These are phyloP conservation scores for Aspergillus thermomutatus DNA, from an alignment of 2,329 filamentous ascomycete species.

Conservation along the genomic window DNA sequence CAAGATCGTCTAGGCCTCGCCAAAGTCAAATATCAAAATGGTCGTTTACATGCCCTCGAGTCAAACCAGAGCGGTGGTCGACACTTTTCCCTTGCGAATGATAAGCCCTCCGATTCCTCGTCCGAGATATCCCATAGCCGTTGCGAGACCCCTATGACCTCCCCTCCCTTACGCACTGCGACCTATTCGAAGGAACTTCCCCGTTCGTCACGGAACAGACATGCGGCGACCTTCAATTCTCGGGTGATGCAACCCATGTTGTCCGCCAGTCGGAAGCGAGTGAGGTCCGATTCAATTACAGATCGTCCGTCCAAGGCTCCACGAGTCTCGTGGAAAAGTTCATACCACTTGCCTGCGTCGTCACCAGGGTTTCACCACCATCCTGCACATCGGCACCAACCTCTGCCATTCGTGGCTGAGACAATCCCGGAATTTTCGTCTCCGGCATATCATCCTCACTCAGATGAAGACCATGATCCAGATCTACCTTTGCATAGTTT, in stretches of 20 bases:
- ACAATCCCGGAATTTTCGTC: conserved; percentile 64
- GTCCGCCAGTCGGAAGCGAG: conserved; percentile 62
- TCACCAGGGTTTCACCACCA: conserved; percentile 78
- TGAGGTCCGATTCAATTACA: conserved; percentile 60
- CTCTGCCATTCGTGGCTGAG: conserved; percentile 75
- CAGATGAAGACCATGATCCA: conserved; percentile 77
- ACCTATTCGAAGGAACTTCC: conserved; percentile 81
- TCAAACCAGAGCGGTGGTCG: conserved; percentile 73
- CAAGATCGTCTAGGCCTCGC: conserved; percentile 93
- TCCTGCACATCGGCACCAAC: conserved; percentile 70
- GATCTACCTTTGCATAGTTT: conserved; percentile 61
- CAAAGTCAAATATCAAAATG: conserved; percentile 95
- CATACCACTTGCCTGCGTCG: conserved; percentile 74
- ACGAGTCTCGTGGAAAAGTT: conserved; percentile 70
- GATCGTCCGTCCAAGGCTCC: conserved; percentile 57
- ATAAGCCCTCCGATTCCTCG: conserved; percentile 81
- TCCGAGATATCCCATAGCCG: conserved; percentile 70
- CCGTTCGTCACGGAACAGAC: conserved; percentile 47
- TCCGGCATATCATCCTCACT: conserved; percentile 34
- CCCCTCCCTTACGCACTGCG: conserved; percentile 77
- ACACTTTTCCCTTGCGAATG: conserved; percentile 62
- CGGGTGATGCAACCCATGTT: conserved; percentile 42
- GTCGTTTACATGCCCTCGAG: conserved; percentile 78
- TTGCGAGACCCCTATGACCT: conserved; percentile 59
- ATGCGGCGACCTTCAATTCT: conserved; percentile 44